Conservation (phyloP, 805 yeast genomes). For the Saccharomycopsis amapae region DNA sequence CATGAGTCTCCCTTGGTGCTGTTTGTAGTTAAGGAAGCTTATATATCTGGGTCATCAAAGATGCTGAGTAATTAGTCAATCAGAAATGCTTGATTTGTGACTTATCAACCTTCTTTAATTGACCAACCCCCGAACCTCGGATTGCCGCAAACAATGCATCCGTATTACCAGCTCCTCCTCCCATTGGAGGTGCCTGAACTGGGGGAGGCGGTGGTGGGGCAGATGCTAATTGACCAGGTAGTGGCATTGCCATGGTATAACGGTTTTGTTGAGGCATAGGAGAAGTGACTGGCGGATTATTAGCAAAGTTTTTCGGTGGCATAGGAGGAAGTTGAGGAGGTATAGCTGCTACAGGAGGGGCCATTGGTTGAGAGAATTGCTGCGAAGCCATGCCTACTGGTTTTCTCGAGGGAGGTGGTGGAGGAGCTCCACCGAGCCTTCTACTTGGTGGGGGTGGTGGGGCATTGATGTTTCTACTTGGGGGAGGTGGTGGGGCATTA, state of each 20-base stretch:
- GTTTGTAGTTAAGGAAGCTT: no score
- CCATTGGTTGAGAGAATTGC: neutral
- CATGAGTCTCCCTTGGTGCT: no score
- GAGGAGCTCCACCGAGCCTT: constrained; percentile 4
- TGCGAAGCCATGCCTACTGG: neutral
- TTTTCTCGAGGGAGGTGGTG: constrained; percentile 9
- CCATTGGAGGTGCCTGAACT: constrained; percentile 27
- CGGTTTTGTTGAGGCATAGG: no score
- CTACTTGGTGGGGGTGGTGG: constrained; percentile 22
- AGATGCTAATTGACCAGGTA: constrained; percentile 24
- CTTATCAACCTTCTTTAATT: constrained; percentile 74
- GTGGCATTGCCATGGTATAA: no score
- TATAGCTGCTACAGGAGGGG: constrained; percentile 2
- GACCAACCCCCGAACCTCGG: constrained; percentile 63
- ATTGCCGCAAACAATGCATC: constrained; percentile 86
- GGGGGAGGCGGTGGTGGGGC: constrained; percentile 31
- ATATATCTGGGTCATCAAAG: no score
- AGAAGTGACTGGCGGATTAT: no score
- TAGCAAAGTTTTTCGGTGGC: no score
- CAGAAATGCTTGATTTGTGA: constrained; percentile 35
- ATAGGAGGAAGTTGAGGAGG: no score
- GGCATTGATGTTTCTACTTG: constrained; percentile 4
- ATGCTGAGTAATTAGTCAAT: no score
- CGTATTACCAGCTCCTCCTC: constrained; percentile 43
- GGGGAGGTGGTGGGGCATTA: constrained; percentile 13